These are phyloP conservation scores for Clarireedia hainanense DNA, from an alignment of 2,329 filamentous ascomycete genomes.

Conservation along the genomic window DNA sequence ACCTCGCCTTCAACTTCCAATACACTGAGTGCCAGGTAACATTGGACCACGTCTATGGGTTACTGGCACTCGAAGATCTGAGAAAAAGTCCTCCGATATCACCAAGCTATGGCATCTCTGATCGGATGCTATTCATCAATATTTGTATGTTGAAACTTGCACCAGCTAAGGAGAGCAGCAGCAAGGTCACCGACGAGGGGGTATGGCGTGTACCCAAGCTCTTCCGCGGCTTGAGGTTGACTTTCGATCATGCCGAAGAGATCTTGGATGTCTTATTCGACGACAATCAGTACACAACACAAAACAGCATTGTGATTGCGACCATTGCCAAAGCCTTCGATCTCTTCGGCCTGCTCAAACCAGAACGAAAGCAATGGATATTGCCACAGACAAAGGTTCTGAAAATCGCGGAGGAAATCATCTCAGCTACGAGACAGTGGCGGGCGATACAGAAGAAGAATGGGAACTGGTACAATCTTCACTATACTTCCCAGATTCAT, in stretches of 20 bases:
- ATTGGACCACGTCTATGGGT: slow-evolving; percentile 1
- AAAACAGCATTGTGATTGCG: background rate
- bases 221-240: slow-evolving; percentile 4
- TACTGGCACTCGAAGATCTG: background rate
- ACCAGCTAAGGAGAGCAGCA: background rate
- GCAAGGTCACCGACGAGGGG: background rate
- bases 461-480: background rate
- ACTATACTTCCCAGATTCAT: background rate
- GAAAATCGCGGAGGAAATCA: background rate
- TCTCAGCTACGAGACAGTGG: background rate
- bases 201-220: background rate
- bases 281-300: background rate
- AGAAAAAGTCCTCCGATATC: slow-evolving; percentile 1
- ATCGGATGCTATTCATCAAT: background rate
- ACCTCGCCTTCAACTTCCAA: slow-evolving; percentile 2
- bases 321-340: slow-evolving; percentile 4
- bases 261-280: slow-evolving; percentile 2
- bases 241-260: background rate
- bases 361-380: slow-evolving; percentile 4
- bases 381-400: background rate
- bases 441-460: background rate
- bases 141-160: slow-evolving; percentile 7
- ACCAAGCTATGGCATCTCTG: background rate
- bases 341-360: background rate
- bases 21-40: slow-evolving; percentile 1